Percentiles rank a stretch among this genome's conserved stretches.
Evolutionary conservation across 176 grass and related monocot genomes (phyloP).

Genomic region (Poa annua): DNA sequence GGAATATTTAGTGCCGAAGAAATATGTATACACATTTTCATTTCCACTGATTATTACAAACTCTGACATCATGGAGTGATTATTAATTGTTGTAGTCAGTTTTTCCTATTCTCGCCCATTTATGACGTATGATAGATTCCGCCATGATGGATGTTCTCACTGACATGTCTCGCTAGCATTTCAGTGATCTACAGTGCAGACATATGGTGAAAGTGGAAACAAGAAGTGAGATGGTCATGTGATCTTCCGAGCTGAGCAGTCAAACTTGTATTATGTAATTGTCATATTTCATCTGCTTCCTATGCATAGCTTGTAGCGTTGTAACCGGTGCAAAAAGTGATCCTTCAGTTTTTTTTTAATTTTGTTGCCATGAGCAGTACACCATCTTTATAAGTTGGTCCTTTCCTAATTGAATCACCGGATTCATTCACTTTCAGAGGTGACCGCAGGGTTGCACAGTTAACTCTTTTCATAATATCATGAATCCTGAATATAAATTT

Average conservation of each 20-base stretch:
- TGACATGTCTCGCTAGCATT: slow-evolving; percentile 22
- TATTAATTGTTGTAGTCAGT: slow-evolving; percentile 5
- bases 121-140: slow-evolving; percentile 9
- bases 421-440: slow-evolving; percentile 41
- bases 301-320: background rate
- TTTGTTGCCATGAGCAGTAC: background rate
- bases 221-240: background rate
- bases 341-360: slow-evolving; percentile 31
- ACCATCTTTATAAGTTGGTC: slow-evolving; percentile 16
- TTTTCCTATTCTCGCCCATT: slow-evolving; percentile 15
- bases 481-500: slow-evolving; percentile 32
- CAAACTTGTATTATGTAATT: slow-evolving; percentile 8
- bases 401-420: slow-evolving; percentile 21
- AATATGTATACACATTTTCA: too few species aligned
- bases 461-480: slow-evolving; percentile 34
- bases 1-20: too few species aligned
- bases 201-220: background rate
- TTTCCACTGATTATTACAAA: too few species aligned
- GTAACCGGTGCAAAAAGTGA: background rate
- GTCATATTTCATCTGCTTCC: background rate
- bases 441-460: slow-evolving; percentile 42
- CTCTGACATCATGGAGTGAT: too few species aligned
- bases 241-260: background rate
- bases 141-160: background rate
- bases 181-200: slow-evolving; percentile 5